Conservation (phyloP, 345 rosid species). For the Cochlearia excelsa region DNA sequence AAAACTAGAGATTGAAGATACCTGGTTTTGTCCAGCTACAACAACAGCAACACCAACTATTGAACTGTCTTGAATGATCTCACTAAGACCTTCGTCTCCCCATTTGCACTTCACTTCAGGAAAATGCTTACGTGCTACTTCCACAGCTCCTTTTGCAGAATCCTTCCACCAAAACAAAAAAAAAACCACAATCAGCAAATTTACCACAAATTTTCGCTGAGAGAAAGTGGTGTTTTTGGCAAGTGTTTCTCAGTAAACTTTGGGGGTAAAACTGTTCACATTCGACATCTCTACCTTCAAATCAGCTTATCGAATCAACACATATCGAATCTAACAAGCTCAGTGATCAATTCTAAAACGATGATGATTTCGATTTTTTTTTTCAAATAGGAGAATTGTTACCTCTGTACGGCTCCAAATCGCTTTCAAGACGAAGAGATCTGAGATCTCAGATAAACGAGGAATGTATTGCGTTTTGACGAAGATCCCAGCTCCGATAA, state of each 20-base stretch:
- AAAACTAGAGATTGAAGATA: slow-evolving; percentile 21
- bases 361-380: background rate
- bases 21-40: slow-evolving; percentile 89
- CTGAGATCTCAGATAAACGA: slow-evolving; percentile 74
- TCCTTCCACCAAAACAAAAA: slow-evolving; percentile 43
- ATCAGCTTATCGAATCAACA: background rate
- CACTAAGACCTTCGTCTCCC: slow-evolving; percentile 80
- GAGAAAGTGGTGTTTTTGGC: no score
- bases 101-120: slow-evolving; percentile 73
- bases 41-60: slow-evolving; percentile 86
- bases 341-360: slow-evolving; percentile 8
- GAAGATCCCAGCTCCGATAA: slow-evolving; percentile 93
- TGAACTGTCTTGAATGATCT: slow-evolving; percentile 61
- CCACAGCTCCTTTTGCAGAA: slow-evolving; percentile 75
- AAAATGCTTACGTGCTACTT: slow-evolving; percentile 71
- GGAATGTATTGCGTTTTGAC: slow-evolving; percentile 87
- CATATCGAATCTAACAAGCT: background rate
- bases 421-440: slow-evolving; percentile 56
- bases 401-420: slow-evolving; percentile 97
- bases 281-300: background rate
- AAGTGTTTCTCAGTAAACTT: background rate
- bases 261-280: no score
- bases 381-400: background rate
- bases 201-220: background rate
- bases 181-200: slow-evolving; percentile 4